These are phyloP conservation scores for Teratosphaeria destructans DNA, from an alignment of 2,329 filamentous ascomycete species.

Conservation along the genomic window DNA sequence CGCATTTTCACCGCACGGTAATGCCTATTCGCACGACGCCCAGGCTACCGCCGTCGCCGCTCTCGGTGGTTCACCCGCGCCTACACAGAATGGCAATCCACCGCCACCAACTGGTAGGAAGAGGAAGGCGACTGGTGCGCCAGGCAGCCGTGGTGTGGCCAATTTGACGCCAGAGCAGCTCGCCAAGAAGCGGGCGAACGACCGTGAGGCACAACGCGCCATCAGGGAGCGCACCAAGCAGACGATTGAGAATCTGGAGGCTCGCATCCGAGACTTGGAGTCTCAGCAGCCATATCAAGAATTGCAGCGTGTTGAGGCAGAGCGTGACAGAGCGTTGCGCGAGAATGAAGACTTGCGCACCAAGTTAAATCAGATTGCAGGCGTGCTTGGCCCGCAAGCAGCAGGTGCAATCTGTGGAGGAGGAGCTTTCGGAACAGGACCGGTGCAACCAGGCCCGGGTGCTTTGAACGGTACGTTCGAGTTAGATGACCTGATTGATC, in stretches of 20 bases:
- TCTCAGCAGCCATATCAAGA: slow-evolving; percentile 76
- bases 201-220: slow-evolving; percentile 75
- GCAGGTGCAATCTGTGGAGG: not conserved
- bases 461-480: slow-evolving; percentile 22
- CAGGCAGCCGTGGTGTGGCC: slow-evolving; percentile 59
- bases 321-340: slow-evolving; percentile 58
- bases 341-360: slow-evolving; percentile 72
- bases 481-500: slow-evolving; percentile 17
- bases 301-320: slow-evolving; percentile 61
- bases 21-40: not conserved
- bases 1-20: not conserved
- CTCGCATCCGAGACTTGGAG: slow-evolving; percentile 63
- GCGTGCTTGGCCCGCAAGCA: slow-evolving; percentile 15
- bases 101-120: slow-evolving; percentile 16
- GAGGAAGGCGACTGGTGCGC: slow-evolving; percentile 25
- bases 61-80: not conserved
- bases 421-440: not conserved
- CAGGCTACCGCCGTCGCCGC: slow-evolving; percentile 4
- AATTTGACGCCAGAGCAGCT: slow-evolving; percentile 82
- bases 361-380: slow-evolving; percentile 38
- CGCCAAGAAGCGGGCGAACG: slow-evolving; percentile 82
- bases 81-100: not conserved
- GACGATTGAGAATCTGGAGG: slow-evolving; percentile 66
- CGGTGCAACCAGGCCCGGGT: not conserved
- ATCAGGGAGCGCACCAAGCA: slow-evolving; percentile 74